These are phyloP conservation scores for Scalesia atractyloides DNA, from an alignment of 129 eudicot species.

Conservation along the genomic window DNA sequence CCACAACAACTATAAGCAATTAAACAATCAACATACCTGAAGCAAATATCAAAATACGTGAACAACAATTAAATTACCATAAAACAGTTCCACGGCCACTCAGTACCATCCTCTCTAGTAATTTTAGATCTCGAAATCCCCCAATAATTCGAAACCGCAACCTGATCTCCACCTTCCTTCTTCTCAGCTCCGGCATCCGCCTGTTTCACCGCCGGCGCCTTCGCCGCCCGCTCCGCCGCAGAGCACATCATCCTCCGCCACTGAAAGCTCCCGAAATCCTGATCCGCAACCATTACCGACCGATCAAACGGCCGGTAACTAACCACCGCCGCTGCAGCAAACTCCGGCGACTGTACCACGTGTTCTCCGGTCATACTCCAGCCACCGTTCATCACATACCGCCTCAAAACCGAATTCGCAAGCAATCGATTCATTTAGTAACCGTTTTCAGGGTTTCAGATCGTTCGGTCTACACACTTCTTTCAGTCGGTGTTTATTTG, in stretches of 20 bases:
- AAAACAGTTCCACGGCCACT: slow-evolving; percentile 99
- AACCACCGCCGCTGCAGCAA: slow-evolving; percentile 10
- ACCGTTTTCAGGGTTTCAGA: slow-evolving; percentile 13
- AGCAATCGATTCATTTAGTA: slow-evolving; percentile 58
- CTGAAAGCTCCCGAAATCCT: slow-evolving; percentile 27
- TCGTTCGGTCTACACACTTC: slow-evolving; percentile 21
- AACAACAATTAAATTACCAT: slow-evolving; percentile 52
- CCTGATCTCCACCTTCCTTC: slow-evolving; percentile 36
- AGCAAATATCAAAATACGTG: slow-evolving; percentile 4
- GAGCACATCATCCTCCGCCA: slow-evolving; percentile 70
- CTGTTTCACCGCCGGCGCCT: slow-evolving; percentile 37
- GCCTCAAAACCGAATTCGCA: slow-evolving; percentile 43
- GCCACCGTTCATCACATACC: slow-evolving; percentile 41
- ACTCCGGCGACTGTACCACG: slow-evolving; percentile 27
- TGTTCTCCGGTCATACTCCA: slow-evolving; percentile 21
- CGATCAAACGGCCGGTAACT: slow-evolving; percentile 26
- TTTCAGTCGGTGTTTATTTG: background rate
- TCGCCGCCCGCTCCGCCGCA: slow-evolving; percentile 35
- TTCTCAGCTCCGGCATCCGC: slow-evolving; percentile 18
- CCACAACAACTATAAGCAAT: background rate
- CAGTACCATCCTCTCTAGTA: slow-evolving; percentile 72
- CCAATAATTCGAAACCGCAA: slow-evolving; percentile 69
- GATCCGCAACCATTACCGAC: slow-evolving; percentile 34
- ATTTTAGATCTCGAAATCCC: slow-evolving; percentile 60
- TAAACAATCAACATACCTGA: background rate